phyloP scores from a whole-genome alignment of 257 asterid species.

The Solanum chiquidenum region DNA sequence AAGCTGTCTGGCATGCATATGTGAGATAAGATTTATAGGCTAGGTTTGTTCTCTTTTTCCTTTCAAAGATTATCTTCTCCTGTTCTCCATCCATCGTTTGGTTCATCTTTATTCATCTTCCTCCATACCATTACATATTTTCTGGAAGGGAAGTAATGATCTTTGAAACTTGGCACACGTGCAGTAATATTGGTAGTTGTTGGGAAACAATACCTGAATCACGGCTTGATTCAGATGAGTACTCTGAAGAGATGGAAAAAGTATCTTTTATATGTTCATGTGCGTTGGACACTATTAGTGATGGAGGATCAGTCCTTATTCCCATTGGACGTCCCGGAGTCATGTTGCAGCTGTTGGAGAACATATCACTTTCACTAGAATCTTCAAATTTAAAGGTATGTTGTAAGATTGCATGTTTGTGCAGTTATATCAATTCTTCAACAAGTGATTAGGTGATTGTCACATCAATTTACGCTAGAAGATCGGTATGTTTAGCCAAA shows the following conservation, averaged over 20 bases:
- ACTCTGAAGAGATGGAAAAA: conserved; percentile 60
- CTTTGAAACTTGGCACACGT: conserved; percentile 6
- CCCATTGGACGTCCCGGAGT: conserved; percentile 67
- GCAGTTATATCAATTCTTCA: not conserved
- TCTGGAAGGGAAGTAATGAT: not conserved
- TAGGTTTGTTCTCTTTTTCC: not conserved
- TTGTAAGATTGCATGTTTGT: not conserved
- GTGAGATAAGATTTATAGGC: not conserved
- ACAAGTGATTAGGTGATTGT: not conserved
- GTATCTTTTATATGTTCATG: conserved; percentile 62
- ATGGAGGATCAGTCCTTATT: conserved; percentile 77
- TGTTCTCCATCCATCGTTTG: not conserved
- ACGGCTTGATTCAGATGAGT: conserved; percentile 23
- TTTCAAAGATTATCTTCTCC: not conserved
- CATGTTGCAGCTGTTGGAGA: conserved; percentile 73
- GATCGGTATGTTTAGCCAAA: not conserved
- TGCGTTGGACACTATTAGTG: conserved; percentile 47
- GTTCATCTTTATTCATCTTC: not conserved
- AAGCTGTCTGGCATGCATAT: not conserved
- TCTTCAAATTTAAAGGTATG: conserved; percentile 56
- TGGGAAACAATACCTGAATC: conserved; percentile 17
- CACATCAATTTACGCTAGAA: not conserved
- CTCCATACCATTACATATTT: not conserved
- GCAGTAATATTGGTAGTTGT: conserved; percentile 27
- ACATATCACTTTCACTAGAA: conserved; percentile 31